phyloP scores from a whole-genome alignment of 2,329 filamentous ascomycete species.

The Colletotrichum abscissum region DNA sequence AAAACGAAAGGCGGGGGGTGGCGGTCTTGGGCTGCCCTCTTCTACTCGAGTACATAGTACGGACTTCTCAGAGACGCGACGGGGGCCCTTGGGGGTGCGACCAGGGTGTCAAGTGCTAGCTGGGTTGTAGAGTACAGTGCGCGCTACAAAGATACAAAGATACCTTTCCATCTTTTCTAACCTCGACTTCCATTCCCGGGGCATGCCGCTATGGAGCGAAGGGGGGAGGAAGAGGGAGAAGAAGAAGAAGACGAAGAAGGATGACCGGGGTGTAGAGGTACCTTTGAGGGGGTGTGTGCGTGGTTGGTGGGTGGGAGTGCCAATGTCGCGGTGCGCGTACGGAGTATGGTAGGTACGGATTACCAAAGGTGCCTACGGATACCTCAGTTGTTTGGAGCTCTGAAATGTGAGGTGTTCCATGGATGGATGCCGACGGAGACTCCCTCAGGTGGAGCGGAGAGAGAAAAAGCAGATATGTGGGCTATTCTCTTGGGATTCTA shows the following conservation, averaged over 20 bases:
- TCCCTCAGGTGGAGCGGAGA: neutral
- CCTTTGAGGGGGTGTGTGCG: neutral
- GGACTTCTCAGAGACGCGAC: slow-evolving; percentile 24
- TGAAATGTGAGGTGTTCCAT: neutral
- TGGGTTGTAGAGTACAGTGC: slow-evolving; percentile 32
- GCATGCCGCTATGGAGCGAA: neutral
- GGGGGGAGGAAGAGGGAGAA: neutral
- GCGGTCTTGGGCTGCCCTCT: slow-evolving; percentile 34
- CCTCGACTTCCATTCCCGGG: neutral
- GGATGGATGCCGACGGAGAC: neutral
- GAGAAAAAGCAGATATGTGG: neutral
- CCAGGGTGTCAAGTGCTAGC: slow-evolving; percentile 31
- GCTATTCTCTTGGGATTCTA: neutral
- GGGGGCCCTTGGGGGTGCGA: slow-evolving; percentile 26
- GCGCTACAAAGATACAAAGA: slow-evolving; percentile 11
- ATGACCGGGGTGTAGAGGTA: neutral
- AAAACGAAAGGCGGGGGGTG: slow-evolving; percentile 44
- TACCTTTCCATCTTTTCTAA: slow-evolving; percentile 9
- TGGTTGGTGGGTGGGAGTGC: neutral
- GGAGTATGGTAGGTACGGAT: no score
- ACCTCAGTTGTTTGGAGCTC: no score
- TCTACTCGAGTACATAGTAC: neutral
- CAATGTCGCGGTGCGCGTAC: neutral
- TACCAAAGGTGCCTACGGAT: no score
- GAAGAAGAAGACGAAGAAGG: neutral